Base-by-base conservation (phyloP, 2,329 filamentous ascomycete species). In the Botrytis squamosa region DNA sequence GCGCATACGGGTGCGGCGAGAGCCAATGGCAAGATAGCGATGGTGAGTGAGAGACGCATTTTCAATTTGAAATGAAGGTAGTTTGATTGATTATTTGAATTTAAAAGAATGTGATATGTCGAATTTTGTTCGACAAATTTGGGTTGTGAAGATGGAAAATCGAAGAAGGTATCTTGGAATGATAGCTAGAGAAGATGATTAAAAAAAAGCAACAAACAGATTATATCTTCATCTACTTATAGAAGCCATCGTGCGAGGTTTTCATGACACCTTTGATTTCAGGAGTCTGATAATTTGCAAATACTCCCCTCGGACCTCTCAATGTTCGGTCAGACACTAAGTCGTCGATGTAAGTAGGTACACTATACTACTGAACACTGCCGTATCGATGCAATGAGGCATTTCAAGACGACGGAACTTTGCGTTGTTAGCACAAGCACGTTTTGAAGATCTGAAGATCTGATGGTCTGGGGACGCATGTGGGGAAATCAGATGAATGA, bases 11-110 rank as follows among this genome's bases (percentile, higher is more conserved):
- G 70, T n/a, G 44, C 60, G 18, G 44, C 59, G 14, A 71, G 44
- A 40, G 59, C n/a, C 5, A 71, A 20, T 29, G 70, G 70, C 0
- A 65, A 46, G 18, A 71, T 25, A 22, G 44, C 44, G 44, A 71
- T 22, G 4, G 55, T n/a, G 57, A 71, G 5, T n/a, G 70, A 65
- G n/a, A 65, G 29, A 52, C 44, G 70, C 70, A 71, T 71, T 29
- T 29, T 63, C 25, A 25, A 33, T 29, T 52, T 14, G 6, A 10
- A 20, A 25, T 18, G 46, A 12, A 20, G 18, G 16, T 36, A 55
- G 4, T n/a, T 16, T 55, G 16, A 33, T 29, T 57, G n/a, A 29
- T 38, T 65, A n/a, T 18, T 12, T n/a, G 29, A 36, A 60, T 25
- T 33, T 7, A 44, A 62, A 44, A 4, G 12, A 29, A 14, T 71